These are phyloP conservation scores for Phytophthora vignae DNA, from an alignment of 352 stramenopile genomes.

Conservation along the genomic window DNA sequence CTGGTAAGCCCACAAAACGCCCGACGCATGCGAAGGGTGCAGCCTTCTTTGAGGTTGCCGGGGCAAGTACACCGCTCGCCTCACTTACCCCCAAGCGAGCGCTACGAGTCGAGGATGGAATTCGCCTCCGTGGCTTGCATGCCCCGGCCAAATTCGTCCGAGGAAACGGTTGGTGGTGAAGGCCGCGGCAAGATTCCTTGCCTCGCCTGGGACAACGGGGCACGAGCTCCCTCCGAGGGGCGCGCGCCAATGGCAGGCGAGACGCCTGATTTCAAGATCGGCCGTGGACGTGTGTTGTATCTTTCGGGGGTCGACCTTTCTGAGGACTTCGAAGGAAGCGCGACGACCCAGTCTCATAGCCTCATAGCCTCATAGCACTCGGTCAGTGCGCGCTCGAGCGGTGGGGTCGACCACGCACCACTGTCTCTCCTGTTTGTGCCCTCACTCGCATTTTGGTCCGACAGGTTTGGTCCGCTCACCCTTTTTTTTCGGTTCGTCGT, in stretches of 20 bases:
- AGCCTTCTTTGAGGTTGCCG: too few species aligned
- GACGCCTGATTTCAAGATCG: not conserved
- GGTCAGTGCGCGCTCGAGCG: too few species aligned
- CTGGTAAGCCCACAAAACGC: too few species aligned
- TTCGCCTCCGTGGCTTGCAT: too few species aligned
- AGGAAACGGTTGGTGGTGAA: not conserved
- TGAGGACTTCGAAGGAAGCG: not conserved
- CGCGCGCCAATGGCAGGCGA: not conserved
- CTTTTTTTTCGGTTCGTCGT: not conserved
- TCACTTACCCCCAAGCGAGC: too few species aligned
- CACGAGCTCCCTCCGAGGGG: not conserved
- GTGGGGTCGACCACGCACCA: too few species aligned
- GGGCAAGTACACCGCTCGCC: too few species aligned
- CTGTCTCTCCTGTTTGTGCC: too few species aligned
- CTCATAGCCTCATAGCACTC: too few species aligned
- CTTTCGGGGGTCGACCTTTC: not conserved
- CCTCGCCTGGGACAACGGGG: not conserved
- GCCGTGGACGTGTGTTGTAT: not conserved
- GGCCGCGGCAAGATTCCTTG: not conserved
- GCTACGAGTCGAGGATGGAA: not conserved
- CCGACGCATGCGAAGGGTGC: too few species aligned
- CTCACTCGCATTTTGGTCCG: not conserved
- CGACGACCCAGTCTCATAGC: too few species aligned
- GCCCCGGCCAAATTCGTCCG: too few species aligned
- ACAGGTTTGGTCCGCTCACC: not conserved